Conservation (phyloP, 2,329 filamentous ascomycete species). For the Diaporthe amygdali region DNA sequence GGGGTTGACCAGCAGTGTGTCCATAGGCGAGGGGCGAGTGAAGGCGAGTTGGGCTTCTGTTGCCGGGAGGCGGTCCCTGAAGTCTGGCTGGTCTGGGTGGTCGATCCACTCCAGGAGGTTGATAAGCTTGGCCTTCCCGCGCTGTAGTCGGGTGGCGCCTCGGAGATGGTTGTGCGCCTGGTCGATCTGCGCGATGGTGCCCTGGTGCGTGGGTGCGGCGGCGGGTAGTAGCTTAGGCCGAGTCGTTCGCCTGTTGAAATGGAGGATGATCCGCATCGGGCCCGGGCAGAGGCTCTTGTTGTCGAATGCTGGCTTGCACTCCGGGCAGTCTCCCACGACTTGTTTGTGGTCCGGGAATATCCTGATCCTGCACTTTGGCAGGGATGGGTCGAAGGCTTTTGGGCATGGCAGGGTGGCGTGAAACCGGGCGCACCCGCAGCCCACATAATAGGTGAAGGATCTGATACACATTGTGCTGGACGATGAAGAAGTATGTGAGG, state of each 20-base stretch:
- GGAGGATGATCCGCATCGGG: background rate
- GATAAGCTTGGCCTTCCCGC: too few relatives aligned
- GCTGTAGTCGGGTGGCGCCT: background rate
- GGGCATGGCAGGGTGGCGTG: background rate
- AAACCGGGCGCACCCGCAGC: background rate
- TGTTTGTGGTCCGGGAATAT: accelerated
- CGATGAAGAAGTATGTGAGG: too few relatives aligned
- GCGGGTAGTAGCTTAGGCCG: too few relatives aligned
- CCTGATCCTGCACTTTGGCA: background rate
- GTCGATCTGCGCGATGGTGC: background rate
- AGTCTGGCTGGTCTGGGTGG: background rate
- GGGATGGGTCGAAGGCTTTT: background rate
- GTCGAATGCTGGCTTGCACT: background rate
- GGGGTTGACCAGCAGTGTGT: too few relatives aligned
- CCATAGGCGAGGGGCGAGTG: too few relatives aligned
- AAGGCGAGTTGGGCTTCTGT: too few relatives aligned
- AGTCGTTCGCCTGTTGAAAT: too few relatives aligned
- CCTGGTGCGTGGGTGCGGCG: too few relatives aligned
- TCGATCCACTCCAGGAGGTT: background rate
- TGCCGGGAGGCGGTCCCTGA: too few relatives aligned
- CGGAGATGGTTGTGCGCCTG: background rate
- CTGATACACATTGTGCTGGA: background rate
- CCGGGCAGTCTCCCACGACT: background rate
- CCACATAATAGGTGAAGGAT: background rate
- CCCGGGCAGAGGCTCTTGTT: background rate